Percentiles rank a stretch among this genome's conserved stretches.
These are phyloP conservation scores for Maudiozyma pseudohumilis DNA, from an alignment of 805 yeast genomes.

Conservation along the genomic window DNA sequence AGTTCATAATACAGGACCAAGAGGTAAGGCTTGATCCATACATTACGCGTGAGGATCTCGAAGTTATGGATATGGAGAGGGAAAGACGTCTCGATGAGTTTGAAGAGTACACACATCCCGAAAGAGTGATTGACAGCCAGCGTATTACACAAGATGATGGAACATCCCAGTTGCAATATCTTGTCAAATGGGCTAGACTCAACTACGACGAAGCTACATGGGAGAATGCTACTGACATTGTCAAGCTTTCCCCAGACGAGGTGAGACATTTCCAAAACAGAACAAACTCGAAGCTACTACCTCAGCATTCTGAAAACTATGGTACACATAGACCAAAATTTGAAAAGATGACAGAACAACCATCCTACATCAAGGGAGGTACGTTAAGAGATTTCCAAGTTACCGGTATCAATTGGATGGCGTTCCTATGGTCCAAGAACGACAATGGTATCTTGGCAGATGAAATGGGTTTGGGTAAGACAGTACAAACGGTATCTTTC, in stretches of 20 bases:
- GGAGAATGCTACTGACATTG: slow-evolving; percentile 88
- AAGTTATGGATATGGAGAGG: slow-evolving; percentile 83
- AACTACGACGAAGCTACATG: slow-evolving; percentile 95
- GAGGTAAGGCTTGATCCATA: slow-evolving; percentile 69
- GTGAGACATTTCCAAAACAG: slow-evolving; percentile 78
- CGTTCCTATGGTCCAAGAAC: slow-evolving; percentile 93
- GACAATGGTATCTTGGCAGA: slow-evolving; percentile 97
- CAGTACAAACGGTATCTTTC: slow-evolving; percentile 93
- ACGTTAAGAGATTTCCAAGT: slow-evolving; percentile 93
- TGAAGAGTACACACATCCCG: slow-evolving; percentile 76
- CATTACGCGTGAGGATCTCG: slow-evolving; percentile 86
- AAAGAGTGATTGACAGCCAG: slow-evolving; percentile 80
- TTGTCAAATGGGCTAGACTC: slow-evolving; percentile 87
- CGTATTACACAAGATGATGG: slow-evolving; percentile 50
- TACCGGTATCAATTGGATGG: slow-evolving; percentile 99
- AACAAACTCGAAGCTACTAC: slow-evolving; percentile 72
- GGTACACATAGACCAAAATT: slow-evolving; percentile 73
- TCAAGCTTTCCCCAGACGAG: slow-evolving; percentile 69
- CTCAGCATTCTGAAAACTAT: slow-evolving; percentile 69
- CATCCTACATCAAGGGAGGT: slow-evolving; percentile 81
- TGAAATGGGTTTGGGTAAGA: slow-evolving; percentile 98
- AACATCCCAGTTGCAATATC: slow-evolving; percentile 61
- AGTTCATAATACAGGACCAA: slow-evolving; percentile 59
- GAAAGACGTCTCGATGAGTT: slow-evolving; percentile 78
- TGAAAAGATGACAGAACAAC: slow-evolving; percentile 79